These are phyloP conservation scores for Zymoseptoria passerinii DNA, from an alignment of 2,329 filamentous ascomycete genomes.

Conservation along the genomic window DNA sequence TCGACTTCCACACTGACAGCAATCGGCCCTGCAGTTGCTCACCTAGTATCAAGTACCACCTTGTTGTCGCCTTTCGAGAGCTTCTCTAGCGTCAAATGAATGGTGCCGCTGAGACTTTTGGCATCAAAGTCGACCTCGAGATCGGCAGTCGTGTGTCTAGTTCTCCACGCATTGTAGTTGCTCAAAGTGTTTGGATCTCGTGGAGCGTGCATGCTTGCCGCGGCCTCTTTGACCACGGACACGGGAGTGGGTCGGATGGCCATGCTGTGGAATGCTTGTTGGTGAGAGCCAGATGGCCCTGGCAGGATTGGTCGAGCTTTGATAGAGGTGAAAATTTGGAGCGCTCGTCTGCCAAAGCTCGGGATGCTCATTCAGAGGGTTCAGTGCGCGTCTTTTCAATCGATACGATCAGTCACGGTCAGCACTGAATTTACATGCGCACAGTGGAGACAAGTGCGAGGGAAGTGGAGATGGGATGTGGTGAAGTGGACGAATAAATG, in stretches of 20 bases:
- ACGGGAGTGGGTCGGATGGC: conserved; percentile 22
- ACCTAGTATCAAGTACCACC: conserved; percentile 77
- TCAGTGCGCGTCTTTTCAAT: neutral
- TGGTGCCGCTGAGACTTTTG: conserved; percentile 67
- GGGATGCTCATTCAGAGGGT: conserved; percentile 9
- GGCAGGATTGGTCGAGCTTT: conserved; percentile 3
- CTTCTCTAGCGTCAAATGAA: conserved; percentile 67
- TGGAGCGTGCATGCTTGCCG: conserved; percentile 26
- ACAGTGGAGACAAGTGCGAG: neutral
- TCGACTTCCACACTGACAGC: neutral
- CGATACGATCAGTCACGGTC: neutral
- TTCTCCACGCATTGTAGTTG: conserved; percentile 85
- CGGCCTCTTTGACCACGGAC: conserved; percentile 20
- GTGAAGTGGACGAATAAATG: too few relatives aligned
- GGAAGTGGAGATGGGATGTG: neutral
- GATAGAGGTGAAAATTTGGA: neutral
- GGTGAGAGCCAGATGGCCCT: neutral
- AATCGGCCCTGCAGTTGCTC: neutral
- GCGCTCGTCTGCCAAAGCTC: conserved; percentile 5
- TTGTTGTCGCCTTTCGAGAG: conserved; percentile 63
- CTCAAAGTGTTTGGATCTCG: conserved; percentile 78
- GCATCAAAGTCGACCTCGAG: conserved; percentile 77
- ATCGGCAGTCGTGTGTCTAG: conserved; percentile 71
- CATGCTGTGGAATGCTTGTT: conserved; percentile 14
- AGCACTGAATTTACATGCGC: neutral